A percentile compares a stretch with the other conserved stretches of the same genome.
These are phyloP conservation scores for Neonothopanus nambi DNA, from an alignment of 1,284 basidiomycete species.

Conservation along the genomic window DNA sequence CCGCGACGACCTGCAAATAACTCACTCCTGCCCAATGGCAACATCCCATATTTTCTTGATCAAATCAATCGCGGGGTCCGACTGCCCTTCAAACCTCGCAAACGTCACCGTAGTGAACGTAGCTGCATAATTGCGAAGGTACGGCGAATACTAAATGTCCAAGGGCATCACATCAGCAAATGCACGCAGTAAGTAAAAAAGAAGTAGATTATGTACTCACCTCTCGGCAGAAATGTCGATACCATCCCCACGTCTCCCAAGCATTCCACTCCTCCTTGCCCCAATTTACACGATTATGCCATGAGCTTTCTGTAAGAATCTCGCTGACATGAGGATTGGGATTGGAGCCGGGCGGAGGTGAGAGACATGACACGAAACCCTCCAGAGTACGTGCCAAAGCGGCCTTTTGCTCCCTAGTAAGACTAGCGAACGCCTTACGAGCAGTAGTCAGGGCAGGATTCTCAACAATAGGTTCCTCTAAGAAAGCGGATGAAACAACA, in stretches of 20 bases:
- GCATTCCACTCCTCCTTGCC: constrained; percentile 69
- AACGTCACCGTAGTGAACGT: constrained; percentile 69
- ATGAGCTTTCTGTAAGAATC: constrained; percentile 60
- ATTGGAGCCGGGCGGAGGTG: constrained; percentile 40
- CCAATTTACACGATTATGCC: constrained; percentile 73
- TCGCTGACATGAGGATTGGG: constrained; percentile 47
- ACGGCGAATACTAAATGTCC: constrained; percentile 64
- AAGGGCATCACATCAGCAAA: constrained; percentile 8
- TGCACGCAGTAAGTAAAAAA: not conserved
- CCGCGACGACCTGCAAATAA: no score
- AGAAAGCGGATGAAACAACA: not conserved
- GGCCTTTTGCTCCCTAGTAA: constrained; percentile 72
- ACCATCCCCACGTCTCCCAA: constrained; percentile 89
- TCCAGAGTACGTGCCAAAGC: constrained; percentile 68
- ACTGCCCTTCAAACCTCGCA: constrained; percentile 52
- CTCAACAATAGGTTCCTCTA: constrained; percentile 55
- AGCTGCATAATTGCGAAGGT: constrained; percentile 67
- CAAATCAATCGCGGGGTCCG: constrained; percentile 56
- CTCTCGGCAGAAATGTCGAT: constrained; percentile 77
- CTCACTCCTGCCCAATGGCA: constrained; percentile 56
- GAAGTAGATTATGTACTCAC: constrained; percentile 45
- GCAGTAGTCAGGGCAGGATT: constrained; percentile 69
- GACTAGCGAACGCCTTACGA: constrained; percentile 68
- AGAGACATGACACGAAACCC: constrained; percentile 68
- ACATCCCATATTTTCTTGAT: constrained; percentile 71